Conservation (phyloP, 805 yeast genomes). For the Candida sakaeoensis region DNA sequence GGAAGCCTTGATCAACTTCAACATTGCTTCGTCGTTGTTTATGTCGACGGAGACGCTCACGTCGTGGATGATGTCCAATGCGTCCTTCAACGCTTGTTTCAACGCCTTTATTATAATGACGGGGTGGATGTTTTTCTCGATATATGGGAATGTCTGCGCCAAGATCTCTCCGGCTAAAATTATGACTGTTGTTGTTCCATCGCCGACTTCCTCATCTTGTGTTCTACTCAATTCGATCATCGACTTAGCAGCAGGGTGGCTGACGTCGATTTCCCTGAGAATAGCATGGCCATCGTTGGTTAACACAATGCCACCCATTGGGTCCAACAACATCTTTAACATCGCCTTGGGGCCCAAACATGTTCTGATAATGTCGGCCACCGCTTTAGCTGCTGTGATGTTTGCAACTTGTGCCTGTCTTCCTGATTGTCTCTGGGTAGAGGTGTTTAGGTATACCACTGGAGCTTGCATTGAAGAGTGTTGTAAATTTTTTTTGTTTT, state of each 20-base stretch:
- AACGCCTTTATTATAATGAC: constrained; percentile 93
- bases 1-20: constrained; percentile 79
- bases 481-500: constrained; percentile 2
- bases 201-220: constrained; percentile 98
- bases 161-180: constrained; percentile 95
- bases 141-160: constrained; percentile 91
- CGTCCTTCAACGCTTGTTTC: constrained; percentile 86
- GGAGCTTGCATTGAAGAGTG: constrained; percentile 42
- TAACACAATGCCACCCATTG: constrained; percentile 92
- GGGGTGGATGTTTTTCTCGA: constrained; percentile 94
- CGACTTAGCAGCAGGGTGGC: constrained; percentile 98
- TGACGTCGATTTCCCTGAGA: constrained; percentile 91
- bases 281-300: constrained; percentile 99
- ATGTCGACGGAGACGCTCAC: constrained; percentile 83
- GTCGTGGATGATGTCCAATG: constrained; percentile 78
- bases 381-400: constrained; percentile 99
- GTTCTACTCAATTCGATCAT: constrained; percentile 97
- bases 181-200: constrained; percentile 96
- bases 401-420: constrained; percentile 96
- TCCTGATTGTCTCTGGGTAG: constrained; percentile 91
- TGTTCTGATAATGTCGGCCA: constrained; percentile 94
- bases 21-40: constrained; percentile 81
- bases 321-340: constrained; percentile 96
- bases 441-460: constrained; percentile 57
- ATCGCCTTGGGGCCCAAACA: constrained; percentile 99